A percentile compares a stretch with the other conserved stretches of the same genome.
Conservation (phyloP, 192 early-diverging fungal species). For the Podila clonocystis region DNA sequence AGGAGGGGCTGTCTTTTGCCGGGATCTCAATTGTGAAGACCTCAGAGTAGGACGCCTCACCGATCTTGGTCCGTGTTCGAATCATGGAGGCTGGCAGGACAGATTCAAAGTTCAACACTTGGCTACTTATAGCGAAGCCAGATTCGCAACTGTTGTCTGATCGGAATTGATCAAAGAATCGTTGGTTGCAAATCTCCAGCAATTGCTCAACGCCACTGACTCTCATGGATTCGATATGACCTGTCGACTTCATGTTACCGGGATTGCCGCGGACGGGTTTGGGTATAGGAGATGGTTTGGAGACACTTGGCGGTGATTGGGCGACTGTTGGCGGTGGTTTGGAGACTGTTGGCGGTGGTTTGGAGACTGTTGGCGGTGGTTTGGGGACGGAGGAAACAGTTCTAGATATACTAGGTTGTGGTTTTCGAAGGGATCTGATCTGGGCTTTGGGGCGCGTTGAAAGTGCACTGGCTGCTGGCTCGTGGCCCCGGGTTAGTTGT, state of each 20-base stretch:
- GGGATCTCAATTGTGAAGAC: slow-evolving; percentile 67
- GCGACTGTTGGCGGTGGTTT: no score
- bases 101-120: slow-evolving; percentile 37
- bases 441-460: neutral
- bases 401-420: no score
- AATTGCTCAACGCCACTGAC: slow-evolving; percentile 10
- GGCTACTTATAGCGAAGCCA: neutral
- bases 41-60: slow-evolving; percentile 89
- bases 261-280: neutral
- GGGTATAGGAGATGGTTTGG: neutral
- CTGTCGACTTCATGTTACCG: neutral
- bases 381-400: no score
- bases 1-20: neutral
- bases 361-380: no score
- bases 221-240: neutral
- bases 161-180: slow-evolving; percentile 37
- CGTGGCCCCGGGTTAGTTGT: neutral
- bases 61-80: slow-evolving; percentile 67
- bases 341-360: no score
- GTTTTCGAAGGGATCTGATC: neutral
- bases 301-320: no score
- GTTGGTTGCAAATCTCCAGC: slow-evolving; percentile 33
- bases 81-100: slow-evolving; percentile 20
- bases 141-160: neutral
- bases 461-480: neutral